Conservation (phyloP, 129 eudicot genomes). For the Saposhnikovia divaricata region DNA sequence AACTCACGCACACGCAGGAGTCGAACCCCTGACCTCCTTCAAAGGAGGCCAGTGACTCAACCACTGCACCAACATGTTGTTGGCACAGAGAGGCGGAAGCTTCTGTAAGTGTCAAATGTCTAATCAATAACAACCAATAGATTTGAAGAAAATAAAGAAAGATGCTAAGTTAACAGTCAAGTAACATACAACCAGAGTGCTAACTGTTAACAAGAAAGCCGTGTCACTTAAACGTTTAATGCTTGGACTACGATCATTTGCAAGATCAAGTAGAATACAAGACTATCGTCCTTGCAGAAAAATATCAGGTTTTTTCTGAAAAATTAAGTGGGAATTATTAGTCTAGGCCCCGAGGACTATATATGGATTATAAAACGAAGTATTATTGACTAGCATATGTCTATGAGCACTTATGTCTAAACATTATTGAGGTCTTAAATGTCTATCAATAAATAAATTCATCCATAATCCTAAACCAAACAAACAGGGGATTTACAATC, state of each 20-base stretch:
- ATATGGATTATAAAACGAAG: not conserved
- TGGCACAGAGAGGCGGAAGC: too few relatives aligned
- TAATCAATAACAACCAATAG: not conserved
- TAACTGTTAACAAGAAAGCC: not conserved
- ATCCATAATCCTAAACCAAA: not conserved
- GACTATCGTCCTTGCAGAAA: not conserved
- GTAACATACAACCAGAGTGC: not conserved
- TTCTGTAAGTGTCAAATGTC: not conserved
- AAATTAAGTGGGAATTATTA: not conserved
- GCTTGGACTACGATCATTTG: not conserved
- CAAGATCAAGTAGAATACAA: not conserved
- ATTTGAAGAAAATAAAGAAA: not conserved
- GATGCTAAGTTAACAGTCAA: not conserved
- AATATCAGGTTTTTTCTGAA: not conserved
- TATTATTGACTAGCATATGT: not conserved
- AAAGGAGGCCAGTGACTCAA: too few relatives aligned
- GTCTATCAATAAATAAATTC: too few relatives aligned
- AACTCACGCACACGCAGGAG: too few relatives aligned
- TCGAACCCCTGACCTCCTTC: too few relatives aligned
- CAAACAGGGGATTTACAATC: not conserved
- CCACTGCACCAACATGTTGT: too few relatives aligned
- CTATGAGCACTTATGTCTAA: not conserved
- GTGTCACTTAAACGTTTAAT: not conserved
- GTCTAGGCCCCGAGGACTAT: not conserved
- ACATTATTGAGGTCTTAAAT: too few relatives aligned